Evolutionary conservation across 2,329 filamentous ascomycete species (phyloP).

Genomic region (Pestalotiopsis sp.): DNA sequence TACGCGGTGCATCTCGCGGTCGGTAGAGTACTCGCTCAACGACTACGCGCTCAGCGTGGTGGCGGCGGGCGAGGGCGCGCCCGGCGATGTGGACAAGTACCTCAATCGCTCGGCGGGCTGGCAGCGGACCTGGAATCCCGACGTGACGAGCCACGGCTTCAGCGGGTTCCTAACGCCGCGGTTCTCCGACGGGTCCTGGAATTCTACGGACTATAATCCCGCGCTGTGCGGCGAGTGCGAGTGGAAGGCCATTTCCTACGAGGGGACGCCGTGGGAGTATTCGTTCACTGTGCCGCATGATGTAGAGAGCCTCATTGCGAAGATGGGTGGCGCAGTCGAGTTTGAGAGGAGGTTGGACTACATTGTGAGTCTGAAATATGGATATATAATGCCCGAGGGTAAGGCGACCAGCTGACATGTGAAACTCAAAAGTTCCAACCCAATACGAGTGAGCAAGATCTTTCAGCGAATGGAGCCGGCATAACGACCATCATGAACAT

Average conservation of each 20-base stretch:
- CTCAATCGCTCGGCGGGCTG: conserved; percentile 15
- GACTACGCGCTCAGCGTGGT: conserved; percentile 58
- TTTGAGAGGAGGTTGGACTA: conserved; percentile 53
- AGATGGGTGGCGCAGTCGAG: conserved; percentile 51
- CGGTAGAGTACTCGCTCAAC: conserved; percentile 55
- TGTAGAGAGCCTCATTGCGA: conserved; percentile 51
- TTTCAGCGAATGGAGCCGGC: conserved; percentile 21
- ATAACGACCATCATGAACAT: conserved; percentile 28
- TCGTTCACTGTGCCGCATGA: conserved; percentile 62
- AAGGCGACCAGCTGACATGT: not conserved
- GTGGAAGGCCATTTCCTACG: conserved; percentile 18
- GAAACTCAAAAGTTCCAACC: conserved; percentile 20
- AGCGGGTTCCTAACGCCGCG: conserved; percentile 27
- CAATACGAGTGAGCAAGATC: conserved; percentile 23
- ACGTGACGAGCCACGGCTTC: conserved; percentile 18
- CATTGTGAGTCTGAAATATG: conserved; percentile 6
- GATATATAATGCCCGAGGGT: not conserved
- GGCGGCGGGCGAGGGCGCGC: conserved; percentile 29
- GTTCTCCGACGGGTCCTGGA: conserved; percentile 15
- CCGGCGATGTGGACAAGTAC: conserved; percentile 5
- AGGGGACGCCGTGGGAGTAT: conserved; percentile 46
- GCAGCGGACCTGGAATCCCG: conserved; percentile 20
- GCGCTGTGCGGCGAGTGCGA: conserved; percentile 15
- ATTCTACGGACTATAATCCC: conserved; percentile 4
- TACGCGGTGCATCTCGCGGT: conserved; percentile 50